phyloP scores from a whole-genome alignment of 75 land plant species.

The Sequoiadendron giganteum region DNA sequence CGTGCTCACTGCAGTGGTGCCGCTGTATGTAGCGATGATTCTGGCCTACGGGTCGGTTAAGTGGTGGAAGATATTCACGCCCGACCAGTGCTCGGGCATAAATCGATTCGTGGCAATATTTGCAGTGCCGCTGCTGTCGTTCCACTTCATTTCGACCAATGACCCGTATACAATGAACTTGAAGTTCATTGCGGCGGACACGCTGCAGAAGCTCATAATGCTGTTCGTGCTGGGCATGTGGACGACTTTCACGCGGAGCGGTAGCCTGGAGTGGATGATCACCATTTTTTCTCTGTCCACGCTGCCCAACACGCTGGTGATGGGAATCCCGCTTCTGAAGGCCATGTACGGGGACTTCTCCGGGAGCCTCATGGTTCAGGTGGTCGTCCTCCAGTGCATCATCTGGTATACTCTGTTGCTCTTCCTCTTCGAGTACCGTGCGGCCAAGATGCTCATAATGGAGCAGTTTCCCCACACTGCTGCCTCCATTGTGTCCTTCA shows the following conservation, averaged over 20 bases:
- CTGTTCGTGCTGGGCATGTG: slow-evolving; percentile 52
- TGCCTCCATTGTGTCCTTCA: slow-evolving; percentile 77
- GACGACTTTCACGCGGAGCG: slow-evolving; percentile 45
- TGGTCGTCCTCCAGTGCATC: slow-evolving; percentile 86
- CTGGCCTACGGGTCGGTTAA: slow-evolving; percentile 88
- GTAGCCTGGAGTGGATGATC: slow-evolving; percentile 82
- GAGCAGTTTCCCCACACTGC: slow-evolving; percentile 91
- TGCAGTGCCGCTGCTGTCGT: slow-evolving; percentile 89
- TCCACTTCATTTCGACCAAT: slow-evolving; percentile 83
- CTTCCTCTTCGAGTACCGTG: slow-evolving; percentile 80
- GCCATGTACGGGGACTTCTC: slow-evolving; percentile 78
- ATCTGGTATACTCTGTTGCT: slow-evolving; percentile 92
- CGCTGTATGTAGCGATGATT: slow-evolving; percentile 90
- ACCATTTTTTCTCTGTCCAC: slow-evolving; percentile 80
- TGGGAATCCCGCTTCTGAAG: slow-evolving; percentile 84
- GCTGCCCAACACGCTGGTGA: slow-evolving; percentile 86
- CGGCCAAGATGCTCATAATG: slow-evolving; percentile 67
- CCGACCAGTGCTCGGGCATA: slow-evolving; percentile 87
- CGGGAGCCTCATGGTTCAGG: slow-evolving; percentile 78
- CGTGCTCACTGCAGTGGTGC: slow-evolving; percentile 86
- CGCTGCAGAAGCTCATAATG: slow-evolving; percentile 68
- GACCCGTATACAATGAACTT: slow-evolving; percentile 82
- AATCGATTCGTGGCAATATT: slow-evolving; percentile 94
- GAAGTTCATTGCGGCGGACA: slow-evolving; percentile 81
- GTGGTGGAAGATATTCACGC: slow-evolving; percentile 92